These are phyloP conservation scores for Arabidopsis lyrata DNA, from an alignment of 441 rosid species.

Conservation along the genomic window DNA sequence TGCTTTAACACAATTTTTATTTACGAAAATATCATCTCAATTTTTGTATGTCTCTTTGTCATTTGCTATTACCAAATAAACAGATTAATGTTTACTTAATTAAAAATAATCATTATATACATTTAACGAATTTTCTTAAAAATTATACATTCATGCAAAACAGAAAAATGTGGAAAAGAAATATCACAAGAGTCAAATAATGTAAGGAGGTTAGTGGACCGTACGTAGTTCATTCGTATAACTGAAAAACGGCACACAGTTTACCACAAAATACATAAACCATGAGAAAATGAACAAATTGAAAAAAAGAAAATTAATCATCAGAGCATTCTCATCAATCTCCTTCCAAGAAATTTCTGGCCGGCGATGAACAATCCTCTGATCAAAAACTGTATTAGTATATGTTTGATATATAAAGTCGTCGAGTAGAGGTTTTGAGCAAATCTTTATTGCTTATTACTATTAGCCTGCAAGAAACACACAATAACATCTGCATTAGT, in stretches of 20 bases:
- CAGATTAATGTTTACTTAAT: not conserved
- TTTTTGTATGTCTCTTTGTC: not conserved
- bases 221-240: not conserved
- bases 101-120: not conserved
- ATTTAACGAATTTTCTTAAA: not conserved
- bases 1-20: no score
- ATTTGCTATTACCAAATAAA: not conserved
- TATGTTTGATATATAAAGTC: slow-evolving; percentile 1
- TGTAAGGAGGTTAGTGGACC: not conserved
- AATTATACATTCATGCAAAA: not conserved
- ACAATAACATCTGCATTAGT: slow-evolving; percentile 16
- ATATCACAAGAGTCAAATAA: not conserved
- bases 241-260: not conserved
- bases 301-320: slow-evolving; percentile 14
- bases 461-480: slow-evolving; percentile 38
- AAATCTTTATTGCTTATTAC: slow-evolving; percentile 39
- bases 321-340: slow-evolving; percentile 29
- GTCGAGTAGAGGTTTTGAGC: slow-evolving; percentile 17
- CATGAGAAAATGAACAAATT: slow-evolving; percentile 1
- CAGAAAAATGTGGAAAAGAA: not conserved
- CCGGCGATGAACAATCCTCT: slow-evolving; percentile 28
- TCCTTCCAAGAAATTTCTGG: slow-evolving; percentile 9
- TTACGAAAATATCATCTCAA: not conserved
- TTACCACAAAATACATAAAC: not conserved
- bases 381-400: slow-evolving; percentile 12